phyloP scores from a whole-genome alignment of 164 flowering plant genomes.

The Litsea cubeba region DNA sequence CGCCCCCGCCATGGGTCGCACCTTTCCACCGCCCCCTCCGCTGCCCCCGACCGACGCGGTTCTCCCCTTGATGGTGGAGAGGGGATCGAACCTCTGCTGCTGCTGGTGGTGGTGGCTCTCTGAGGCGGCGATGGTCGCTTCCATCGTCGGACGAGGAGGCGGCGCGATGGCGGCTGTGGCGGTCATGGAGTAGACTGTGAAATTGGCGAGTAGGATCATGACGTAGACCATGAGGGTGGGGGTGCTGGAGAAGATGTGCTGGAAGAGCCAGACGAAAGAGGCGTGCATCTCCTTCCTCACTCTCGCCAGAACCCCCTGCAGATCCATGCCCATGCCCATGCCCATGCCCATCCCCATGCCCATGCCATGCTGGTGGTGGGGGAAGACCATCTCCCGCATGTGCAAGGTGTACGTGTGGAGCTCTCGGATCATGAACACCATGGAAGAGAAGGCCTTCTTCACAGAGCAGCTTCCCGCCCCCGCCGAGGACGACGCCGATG shows the following conservation, averaged over 20 bases:
- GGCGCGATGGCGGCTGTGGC: constrained; percentile 50
- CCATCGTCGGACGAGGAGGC: neutral
- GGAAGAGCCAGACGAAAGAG: constrained; percentile 91
- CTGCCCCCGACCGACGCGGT: constrained; percentile 53
- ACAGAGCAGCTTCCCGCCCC: constrained; percentile 64
- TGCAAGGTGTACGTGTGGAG: constrained; percentile 70
- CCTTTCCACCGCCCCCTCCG: constrained; percentile 67
- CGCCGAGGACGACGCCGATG: too few relatives aligned
- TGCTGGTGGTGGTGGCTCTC: constrained; percentile 11
- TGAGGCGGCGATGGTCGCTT: constrained; percentile 18
- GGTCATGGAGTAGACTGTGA: constrained; percentile 75
- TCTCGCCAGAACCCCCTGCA: constrained; percentile 54
- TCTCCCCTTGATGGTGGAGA: constrained; percentile 41
- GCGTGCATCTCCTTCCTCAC: constrained; percentile 78
- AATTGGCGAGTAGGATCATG: constrained; percentile 90
- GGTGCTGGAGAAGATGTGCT: constrained; percentile 81
- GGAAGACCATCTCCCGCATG: constrained; percentile 61
- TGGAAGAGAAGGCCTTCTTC: constrained; percentile 80
- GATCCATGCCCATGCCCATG: constrained; percentile 35
- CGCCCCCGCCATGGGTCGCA: constrained; percentile 43
- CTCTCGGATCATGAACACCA: constrained; percentile 92
- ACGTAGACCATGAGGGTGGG: constrained; percentile 90
- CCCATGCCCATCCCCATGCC: too few relatives aligned
- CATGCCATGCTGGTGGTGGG: constrained; percentile 57
- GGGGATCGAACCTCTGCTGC: constrained; percentile 38